Conservation (phyloP, 2,329 filamentous ascomycete species). For the Ophiocordyceps robertsii region DNA sequence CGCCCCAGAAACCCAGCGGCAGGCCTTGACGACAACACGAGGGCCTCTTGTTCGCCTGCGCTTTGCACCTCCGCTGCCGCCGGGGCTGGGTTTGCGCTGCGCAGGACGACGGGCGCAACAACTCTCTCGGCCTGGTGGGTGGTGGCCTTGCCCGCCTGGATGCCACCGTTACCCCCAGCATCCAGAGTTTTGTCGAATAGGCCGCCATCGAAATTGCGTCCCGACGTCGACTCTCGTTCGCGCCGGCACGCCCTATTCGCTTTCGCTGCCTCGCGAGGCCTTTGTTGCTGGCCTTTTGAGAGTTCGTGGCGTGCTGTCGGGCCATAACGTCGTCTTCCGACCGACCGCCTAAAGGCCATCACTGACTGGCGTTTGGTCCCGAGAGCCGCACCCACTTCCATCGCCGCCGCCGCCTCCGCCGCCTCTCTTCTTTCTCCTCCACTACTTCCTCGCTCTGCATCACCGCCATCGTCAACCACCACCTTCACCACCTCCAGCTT, state of each 20-base stretch:
- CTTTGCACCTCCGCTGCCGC: neutral
- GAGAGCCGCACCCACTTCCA: slow-evolving; percentile 3
- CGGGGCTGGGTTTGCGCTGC: slow-evolving; percentile 2
- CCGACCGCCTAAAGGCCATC: neutral
- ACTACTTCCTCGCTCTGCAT: neutral
- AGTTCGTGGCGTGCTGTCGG: too few relatives aligned
- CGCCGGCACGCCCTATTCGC: neutral
- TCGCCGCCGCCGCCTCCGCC: slow-evolving; percentile 1
- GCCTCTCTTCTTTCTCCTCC: neutral
- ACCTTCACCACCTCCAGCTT: neutral
- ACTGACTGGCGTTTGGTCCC: slow-evolving; percentile 3
- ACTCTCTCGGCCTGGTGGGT: neutral
- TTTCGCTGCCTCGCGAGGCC: too few relatives aligned
- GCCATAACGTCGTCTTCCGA: too few relatives aligned
- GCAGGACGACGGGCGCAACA: neutral
- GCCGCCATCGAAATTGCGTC: slow-evolving; percentile 9
- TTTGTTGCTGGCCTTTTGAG: too few relatives aligned
- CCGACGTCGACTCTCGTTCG: slow-evolving; percentile 7
- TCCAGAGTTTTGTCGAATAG: neutral
- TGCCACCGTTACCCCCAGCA: neutral
- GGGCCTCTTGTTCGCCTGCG: neutral
- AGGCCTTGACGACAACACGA: neutral
- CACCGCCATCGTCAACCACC: neutral
- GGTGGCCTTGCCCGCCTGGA: neutral
- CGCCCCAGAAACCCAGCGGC: neutral